These are phyloP conservation scores for Anastatica hierochuntica DNA, from an alignment of 345 rosid genomes.

Conservation along the genomic window DNA sequence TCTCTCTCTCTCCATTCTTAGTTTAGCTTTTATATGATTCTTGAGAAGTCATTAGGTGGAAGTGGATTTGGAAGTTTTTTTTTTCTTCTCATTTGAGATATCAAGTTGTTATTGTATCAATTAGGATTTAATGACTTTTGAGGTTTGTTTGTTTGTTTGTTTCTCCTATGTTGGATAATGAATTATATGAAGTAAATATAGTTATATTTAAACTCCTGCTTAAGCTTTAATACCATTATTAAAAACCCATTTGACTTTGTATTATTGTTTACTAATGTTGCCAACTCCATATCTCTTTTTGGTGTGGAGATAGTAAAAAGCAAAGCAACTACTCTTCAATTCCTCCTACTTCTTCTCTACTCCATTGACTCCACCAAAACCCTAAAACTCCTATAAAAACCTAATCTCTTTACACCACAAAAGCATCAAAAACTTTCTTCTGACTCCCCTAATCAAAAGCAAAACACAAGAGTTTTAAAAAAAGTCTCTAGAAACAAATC, in stretches of 20 bases:
- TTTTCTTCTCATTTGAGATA: slow-evolving; percentile 5
- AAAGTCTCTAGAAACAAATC: slow-evolving; percentile 7
- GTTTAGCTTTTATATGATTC: slow-evolving; percentile 27
- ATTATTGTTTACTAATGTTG: neutral
- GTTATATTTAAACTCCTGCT: neutral
- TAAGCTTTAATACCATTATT: too few species aligned
- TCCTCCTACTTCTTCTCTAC: slow-evolving; percentile 20
- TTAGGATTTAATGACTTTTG: slow-evolving; percentile 9
- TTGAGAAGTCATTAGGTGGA: slow-evolving; percentile 22
- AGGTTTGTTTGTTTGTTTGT: neutral
- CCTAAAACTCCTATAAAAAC: slow-evolving; percentile 16
- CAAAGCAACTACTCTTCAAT: slow-evolving; percentile 20
- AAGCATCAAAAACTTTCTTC: slow-evolving; percentile 3
- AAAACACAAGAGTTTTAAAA: neutral
- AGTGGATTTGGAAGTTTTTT: slow-evolving; percentile 17
- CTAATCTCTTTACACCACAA: slow-evolving; percentile 3
- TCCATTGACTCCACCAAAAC: slow-evolving; percentile 22
- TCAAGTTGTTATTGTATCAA: slow-evolving; percentile 16
- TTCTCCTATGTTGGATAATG: slow-evolving; percentile 15
- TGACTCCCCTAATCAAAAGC: neutral
- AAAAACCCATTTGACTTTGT: too few species aligned
- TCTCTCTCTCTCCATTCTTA: neutral
- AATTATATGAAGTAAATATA: slow-evolving; percentile 22
- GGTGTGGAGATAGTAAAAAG: slow-evolving; percentile 21
- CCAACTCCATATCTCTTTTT: slow-evolving; percentile 9